Evolutionary conservation across 495 filamentous ascomycete species (phyloP).

Genomic region (Tuber umbilicatum): DNA sequence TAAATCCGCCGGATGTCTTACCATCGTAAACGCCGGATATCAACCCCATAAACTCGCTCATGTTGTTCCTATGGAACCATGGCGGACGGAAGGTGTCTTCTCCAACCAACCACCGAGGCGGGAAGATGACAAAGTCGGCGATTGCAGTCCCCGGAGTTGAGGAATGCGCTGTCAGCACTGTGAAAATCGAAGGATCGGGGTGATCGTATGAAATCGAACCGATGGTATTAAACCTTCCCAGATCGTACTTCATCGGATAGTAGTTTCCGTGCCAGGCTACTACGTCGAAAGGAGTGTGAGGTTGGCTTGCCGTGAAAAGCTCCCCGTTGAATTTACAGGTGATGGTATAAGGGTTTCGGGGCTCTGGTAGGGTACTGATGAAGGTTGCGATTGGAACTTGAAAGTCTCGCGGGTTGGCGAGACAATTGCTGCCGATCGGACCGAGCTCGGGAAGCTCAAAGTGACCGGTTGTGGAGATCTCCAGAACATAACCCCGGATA

Average conservation of each 20-base stretch:
- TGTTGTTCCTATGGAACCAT: conserved; percentile 76
- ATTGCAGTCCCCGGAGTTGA: conserved; percentile 57
- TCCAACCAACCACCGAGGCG: conserved; percentile 70
- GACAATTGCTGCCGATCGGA: conserved; percentile 78
- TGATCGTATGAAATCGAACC: conserved; percentile 71
- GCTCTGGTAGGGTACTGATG: conserved; percentile 49
- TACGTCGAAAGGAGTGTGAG: conserved; percentile 70
- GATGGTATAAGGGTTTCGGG: conserved; percentile 51
- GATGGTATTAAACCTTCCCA: conserved; percentile 71
- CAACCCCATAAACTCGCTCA: conserved; percentile 80
- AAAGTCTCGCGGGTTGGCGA: conserved; percentile 85
- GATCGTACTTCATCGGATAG: conserved; percentile 83
- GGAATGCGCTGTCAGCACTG: conserved; percentile 68
- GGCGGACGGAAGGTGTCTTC: conserved; percentile 77
- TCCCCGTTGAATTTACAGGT: conserved; percentile 65
- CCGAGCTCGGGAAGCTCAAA: conserved; percentile 81
- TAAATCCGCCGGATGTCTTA: conserved; percentile 56
- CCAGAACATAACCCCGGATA: conserved; percentile 76
- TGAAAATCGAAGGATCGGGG: conserved; percentile 76
- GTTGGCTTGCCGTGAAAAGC: conserved; percentile 56
- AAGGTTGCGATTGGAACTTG: conserved; percentile 74
- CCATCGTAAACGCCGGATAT: conserved; percentile 63
- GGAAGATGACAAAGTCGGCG: conserved; percentile 78
- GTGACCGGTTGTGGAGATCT: conserved; percentile 69
- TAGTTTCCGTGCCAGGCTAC: conserved; percentile 78